Evolutionary conservation across 164 flowering plant genomes (phyloP), one percentile per base, ranked within the genome.

Genomic region (Liriodendron chinense): DNA sequence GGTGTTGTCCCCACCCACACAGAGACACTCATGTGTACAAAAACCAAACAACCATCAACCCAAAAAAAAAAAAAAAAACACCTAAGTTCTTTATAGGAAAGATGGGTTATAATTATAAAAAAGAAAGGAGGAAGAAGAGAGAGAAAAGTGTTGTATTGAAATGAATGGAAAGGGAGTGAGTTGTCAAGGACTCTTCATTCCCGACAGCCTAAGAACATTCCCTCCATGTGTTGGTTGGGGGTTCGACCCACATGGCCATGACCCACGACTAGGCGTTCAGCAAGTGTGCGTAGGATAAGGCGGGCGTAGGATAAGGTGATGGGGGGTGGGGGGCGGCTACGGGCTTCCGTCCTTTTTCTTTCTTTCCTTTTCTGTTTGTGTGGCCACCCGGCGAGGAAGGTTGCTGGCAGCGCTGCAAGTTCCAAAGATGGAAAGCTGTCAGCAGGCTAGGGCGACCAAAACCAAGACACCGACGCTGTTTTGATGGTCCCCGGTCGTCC

Each of bases 381-480:
- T 34, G 43, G 43, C 43, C 43, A 34, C 43, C 43, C 43, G 43
- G 43, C 43, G 43, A 34, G 43, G 43, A 34, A 34, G 43, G 43
- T 34, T 34, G 43, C 43, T 34, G 43, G 43, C 43, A 34, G 43
- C 43, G 43, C 59, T 79, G 71, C 84, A 76, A 70, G 71, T 82
- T 77, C 75, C 84, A 74, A 34, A 34, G 43, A 34, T 34, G 43
- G 43, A 34, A 34, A 34, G 43, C 43, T 34, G 43, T 34, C 43
- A 34, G 43, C 43, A 34, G 43, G 43, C 43, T 34, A 34, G 43
- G 43, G 43, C 43, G 43, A 34, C 43, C 43, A 34, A 34, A 34
- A 34, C 43, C 43, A 34, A 3, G 7, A 34, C 43, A 34, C 43
- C 43, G 43, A 34, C 43, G 43, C 43, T 34, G 43, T 34, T 34